phyloP scores from a whole-genome alignment of 2,329 filamentous ascomycete species.

The Calonectria hongkongensis region DNA sequence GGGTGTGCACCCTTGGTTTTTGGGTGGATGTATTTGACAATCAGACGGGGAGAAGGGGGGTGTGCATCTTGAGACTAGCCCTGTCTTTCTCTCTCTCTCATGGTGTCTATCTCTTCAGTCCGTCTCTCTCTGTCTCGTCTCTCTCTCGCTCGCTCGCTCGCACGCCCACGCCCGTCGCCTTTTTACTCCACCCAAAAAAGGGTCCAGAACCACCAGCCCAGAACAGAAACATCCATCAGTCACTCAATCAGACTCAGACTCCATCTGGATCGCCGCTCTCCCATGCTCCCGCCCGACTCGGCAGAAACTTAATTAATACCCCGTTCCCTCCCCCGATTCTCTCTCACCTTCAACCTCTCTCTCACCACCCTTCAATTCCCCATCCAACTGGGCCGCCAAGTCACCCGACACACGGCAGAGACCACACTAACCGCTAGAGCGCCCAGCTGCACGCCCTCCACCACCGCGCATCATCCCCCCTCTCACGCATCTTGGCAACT shows the following conservation, averaged over 20 bases:
- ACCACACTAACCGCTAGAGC: not conserved
- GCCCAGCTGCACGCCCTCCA: constrained; percentile 3
- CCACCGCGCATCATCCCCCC: constrained; percentile 33
- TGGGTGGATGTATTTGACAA: not conserved
- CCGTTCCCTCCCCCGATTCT: constrained; percentile 43
- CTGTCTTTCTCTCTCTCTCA: no score
- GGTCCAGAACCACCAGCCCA: constrained; percentile 14
- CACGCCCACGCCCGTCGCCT: not conserved
- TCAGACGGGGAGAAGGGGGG: not conserved
- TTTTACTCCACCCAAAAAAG: constrained; percentile 15
- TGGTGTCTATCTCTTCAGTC: not conserved
- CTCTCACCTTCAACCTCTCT: not conserved
- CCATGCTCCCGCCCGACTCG: constrained; percentile 43
- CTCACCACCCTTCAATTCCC: constrained; percentile 31
- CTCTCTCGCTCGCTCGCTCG: constrained; percentile 28
- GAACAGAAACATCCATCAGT: not conserved
- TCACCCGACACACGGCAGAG: constrained; percentile 1
- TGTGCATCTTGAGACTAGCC: no score
- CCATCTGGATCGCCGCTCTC: constrained; percentile 46
- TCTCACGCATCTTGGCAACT: constrained; percentile 38
- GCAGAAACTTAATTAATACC: constrained; percentile 52
- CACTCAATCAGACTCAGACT: constrained; percentile 37
- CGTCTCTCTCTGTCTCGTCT: not conserved
- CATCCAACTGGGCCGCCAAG: constrained; percentile 30
- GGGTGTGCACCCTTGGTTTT: constrained; percentile 37